Evolutionary conservation across 2,329 filamentous ascomycete species (phyloP).

Genomic region (Sclerotinia glacialis): DNA sequence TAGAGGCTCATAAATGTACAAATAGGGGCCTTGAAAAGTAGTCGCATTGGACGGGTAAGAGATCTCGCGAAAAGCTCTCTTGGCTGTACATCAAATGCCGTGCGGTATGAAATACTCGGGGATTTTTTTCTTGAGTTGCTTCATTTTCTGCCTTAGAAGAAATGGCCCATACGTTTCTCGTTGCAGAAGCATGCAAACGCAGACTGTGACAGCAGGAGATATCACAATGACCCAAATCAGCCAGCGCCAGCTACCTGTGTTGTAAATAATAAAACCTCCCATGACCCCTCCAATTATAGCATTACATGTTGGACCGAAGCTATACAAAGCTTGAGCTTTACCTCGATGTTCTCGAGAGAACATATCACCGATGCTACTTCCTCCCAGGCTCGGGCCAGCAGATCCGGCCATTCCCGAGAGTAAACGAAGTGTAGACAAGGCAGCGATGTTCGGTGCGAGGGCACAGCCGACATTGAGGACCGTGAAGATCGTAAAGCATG

Average conservation of each 20-base stretch:
- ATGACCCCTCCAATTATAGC: slow-evolving; percentile 38
- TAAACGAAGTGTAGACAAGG: slow-evolving; percentile 49
- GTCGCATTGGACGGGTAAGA: not conserved
- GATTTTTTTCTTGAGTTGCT: not conserved
- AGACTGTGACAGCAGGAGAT: not conserved
- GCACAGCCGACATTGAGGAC: slow-evolving; percentile 55
- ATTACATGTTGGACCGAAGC: slow-evolving; percentile 34
- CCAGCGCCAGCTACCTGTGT: slow-evolving; percentile 50
- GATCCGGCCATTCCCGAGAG: slow-evolving; percentile 48
- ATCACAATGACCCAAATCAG: slow-evolving; percentile 31
- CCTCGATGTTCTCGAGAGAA: slow-evolving; percentile 39
- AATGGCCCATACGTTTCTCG: not conserved
- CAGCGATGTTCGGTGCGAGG: slow-evolving; percentile 50
- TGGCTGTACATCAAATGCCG: not conserved
- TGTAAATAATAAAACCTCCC: slow-evolving; percentile 43
- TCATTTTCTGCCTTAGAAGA: not conserved
- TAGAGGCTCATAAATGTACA: slow-evolving; percentile 1
- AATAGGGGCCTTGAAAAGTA: not conserved
- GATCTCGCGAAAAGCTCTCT: not conserved
- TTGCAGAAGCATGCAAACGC: not conserved
- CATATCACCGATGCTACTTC: slow-evolving; percentile 46
- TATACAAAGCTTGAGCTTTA: slow-evolving; percentile 36
- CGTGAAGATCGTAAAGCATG: not conserved
- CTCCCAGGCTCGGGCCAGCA: slow-evolving; percentile 45
- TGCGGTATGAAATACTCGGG: not conserved